Conservation (phyloP, 2,329 filamentous ascomycete species). For the Pseudogymnoascus sp. region DNA sequence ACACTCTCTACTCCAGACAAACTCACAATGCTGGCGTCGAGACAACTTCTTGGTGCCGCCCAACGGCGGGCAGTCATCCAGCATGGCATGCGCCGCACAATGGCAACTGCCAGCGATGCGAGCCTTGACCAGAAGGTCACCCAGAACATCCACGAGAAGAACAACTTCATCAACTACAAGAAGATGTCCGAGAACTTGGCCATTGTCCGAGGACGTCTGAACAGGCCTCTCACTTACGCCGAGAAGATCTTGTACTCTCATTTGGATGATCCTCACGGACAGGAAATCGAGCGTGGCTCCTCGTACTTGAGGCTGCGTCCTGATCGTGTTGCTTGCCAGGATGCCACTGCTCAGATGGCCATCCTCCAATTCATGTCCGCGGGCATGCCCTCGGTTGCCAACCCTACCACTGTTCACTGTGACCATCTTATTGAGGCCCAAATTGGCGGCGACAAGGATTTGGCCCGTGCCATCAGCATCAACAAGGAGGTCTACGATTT, state of each 20-base stretch:
- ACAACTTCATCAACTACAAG: slow-evolving; percentile 98
- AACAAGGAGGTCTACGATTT: slow-evolving; percentile 99
- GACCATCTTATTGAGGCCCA: slow-evolving; percentile 99
- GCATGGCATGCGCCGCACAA: slow-evolving; percentile 56
- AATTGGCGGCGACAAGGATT: slow-evolving; percentile 86
- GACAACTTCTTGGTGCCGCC: slow-evolving; percentile 62
- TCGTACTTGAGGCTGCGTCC: slow-evolving; percentile 96
- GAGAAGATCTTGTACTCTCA: slow-evolving; percentile 99
- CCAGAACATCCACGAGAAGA: slow-evolving; percentile 95
- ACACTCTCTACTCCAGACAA: slow-evolving; percentile 14
- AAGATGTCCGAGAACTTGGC: slow-evolving; percentile 98
- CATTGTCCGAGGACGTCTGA: slow-evolving; percentile 82
- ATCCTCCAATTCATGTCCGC: slow-evolving; percentile 99
- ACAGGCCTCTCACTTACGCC: slow-evolving; percentile 87
- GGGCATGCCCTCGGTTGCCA: slow-evolving; percentile 90
- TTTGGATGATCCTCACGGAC: slow-evolving; percentile 89
- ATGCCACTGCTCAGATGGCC: slow-evolving; percentile 99
- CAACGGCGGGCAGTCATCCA: slow-evolving; percentile 53
- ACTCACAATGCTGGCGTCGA: slow-evolving; percentile 60
- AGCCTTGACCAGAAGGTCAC: slow-evolving; percentile 91
- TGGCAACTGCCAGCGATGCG: slow-evolving; percentile 81
- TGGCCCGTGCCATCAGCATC: slow-evolving; percentile 81
- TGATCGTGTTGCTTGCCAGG: slow-evolving; percentile 97
- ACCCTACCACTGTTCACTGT: slow-evolving; percentile 93
- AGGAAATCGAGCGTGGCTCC: slow-evolving; percentile 91